Conservation (phyloP, 2,329 filamentous ascomycete genomes). For the Calonectria crousiana region DNA sequence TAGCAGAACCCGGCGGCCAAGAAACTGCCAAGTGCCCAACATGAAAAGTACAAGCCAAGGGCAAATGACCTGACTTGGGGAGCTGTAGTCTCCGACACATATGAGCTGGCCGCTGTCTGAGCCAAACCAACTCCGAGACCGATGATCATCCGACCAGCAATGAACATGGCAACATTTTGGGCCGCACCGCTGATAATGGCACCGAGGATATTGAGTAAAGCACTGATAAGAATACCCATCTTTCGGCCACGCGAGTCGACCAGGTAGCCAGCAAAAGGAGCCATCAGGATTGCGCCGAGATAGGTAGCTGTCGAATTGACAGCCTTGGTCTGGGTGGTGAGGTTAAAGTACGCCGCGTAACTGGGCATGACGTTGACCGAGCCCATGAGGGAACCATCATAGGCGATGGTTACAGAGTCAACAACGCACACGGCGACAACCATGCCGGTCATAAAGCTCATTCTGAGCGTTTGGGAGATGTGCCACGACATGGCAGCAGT, state of each 20-base stretch:
- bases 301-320: neutral
- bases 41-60: neutral
- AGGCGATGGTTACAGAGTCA: conserved; percentile 8
- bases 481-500: neutral
- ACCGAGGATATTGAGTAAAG: neutral
- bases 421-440: neutral
- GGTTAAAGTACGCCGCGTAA: neutral
- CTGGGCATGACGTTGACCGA: conserved; percentile 20
- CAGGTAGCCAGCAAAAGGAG: neutral
- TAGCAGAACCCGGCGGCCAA: neutral
- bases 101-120: neutral
- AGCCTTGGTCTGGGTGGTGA: neutral
- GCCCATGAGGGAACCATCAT: conserved; percentile 5
- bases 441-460: neutral
- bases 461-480: neutral
- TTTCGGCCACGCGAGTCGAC: neutral
- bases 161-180: conserved; percentile 37
- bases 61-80: neutral
- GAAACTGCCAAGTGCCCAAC: neutral
- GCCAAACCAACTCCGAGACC: neutral
- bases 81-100: neutral
- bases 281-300: neutral
- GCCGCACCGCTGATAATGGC: neutral
- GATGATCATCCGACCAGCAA: conserved; percentile 25
- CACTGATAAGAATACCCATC: neutral